Evolutionary conservation across 768 basidiomycete species (phyloP).

Genomic region (Sporobolomyces roseus): DNA sequence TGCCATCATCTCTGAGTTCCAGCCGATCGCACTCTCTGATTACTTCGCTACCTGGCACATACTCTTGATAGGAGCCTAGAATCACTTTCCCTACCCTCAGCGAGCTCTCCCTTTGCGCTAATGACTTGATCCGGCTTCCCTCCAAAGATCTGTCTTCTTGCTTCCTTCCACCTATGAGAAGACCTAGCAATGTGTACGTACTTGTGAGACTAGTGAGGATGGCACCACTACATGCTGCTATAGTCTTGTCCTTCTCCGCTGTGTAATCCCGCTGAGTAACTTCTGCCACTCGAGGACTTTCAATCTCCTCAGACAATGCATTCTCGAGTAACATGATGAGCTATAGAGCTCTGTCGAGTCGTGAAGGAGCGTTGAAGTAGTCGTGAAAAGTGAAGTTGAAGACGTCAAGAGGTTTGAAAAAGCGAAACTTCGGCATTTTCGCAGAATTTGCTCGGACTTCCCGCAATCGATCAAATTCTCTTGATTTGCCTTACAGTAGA

Average conservation of each 20-base stretch:
- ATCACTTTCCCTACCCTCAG: background rate
- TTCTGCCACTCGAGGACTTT: background rate
- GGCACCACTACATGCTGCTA: constrained; percentile 43
- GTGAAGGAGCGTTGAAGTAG: background rate
- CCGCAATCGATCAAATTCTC: too few relatives aligned
- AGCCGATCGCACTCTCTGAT: background rate
- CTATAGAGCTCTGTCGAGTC: background rate
- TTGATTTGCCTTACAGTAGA: too few relatives aligned
- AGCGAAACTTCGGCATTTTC: too few relatives aligned
- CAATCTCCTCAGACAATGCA: constrained; percentile 23
- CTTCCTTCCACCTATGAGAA: background rate
- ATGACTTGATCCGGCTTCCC: background rate
- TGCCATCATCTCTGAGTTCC: background rate
- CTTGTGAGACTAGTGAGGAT: constrained; percentile 43
- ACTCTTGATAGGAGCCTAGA: background rate
- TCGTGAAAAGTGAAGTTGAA: background rate
- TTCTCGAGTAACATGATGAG: constrained; percentile 15
- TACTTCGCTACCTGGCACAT: too few relatives aligned
- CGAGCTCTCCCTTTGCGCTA: background rate
- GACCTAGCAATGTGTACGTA: constrained; percentile 17
- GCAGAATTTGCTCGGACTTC: too few relatives aligned
- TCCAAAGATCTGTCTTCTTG: background rate
- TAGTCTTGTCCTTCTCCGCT: constrained; percentile 38
- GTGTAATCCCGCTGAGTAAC: background rate
- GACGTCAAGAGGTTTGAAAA: too few relatives aligned